Evolutionary conservation across 352 stramenopile genomes (phyloP), one percentile per base, ranked within the genome.

Genomic region (Elongisporangium senticosum): DNA sequence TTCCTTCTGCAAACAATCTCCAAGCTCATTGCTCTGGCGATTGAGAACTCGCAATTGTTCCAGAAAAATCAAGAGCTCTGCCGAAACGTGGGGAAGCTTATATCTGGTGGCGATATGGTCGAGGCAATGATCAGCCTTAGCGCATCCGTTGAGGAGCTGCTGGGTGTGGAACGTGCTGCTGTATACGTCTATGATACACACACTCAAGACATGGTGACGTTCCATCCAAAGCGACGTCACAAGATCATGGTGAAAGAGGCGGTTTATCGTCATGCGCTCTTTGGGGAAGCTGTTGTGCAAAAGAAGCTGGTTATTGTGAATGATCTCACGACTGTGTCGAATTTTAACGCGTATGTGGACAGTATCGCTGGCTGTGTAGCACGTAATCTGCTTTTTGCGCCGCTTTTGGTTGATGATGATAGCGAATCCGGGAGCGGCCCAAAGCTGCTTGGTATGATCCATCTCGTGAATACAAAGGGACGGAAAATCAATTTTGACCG

Each of bases 1-100:
- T 89, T 90, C 23, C 65, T 90, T 43, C 62, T 92, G 22, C 67
- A 81, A 40, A 88, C 79, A 1, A 88, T 92, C 50, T 79, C 83
- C 1, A 89, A 92, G 51, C 65, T 92, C 33, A 90, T 92, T 28
- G 83, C 79, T 13, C 62, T 92, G 20, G 82, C 82, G 4, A 92
- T 92, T 21, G 79, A 92, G 28, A 90, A 92, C 64, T 90, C 78
- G 20, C 81, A 90, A 53, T 58, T 90, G 20, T 92, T 92, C 57
- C 82, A 92, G 56, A 86, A 87, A 53, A 92, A 82, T 26, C 82
- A 92, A 48, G 79, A 80, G 58, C 58, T 90, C 4, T 87, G 77
- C 49, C 74, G 69, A 51, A 77, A 79, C 51, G 63, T 92, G 10
- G 82, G 82, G 6, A 77, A 81, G 39, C 62, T 90, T 4, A 89